These are phyloP conservation scores for Thinopyrum elongatum DNA, from an alignment of 176 grass and related monocot genomes.

Conservation along the genomic window DNA sequence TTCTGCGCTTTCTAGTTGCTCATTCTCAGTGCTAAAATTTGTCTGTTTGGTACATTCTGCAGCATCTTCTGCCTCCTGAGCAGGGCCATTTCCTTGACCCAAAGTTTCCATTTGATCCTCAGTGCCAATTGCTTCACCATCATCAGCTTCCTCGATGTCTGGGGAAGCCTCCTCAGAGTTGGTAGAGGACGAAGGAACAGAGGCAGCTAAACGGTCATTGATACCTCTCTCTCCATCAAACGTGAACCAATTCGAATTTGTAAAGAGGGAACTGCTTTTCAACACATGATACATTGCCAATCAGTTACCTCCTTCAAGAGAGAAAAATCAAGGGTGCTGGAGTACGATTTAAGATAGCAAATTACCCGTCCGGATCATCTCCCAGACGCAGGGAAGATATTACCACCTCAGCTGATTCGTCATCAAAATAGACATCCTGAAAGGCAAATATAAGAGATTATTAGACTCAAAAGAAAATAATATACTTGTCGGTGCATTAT, in stretches of 20 bases:
- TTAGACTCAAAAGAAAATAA: slow-evolving; percentile 12
- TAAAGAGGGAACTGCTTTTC: slow-evolving; percentile 75
- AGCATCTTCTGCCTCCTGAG: slow-evolving; percentile 31
- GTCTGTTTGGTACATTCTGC: slow-evolving; percentile 33
- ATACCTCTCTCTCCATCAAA: slow-evolving; percentile 87
- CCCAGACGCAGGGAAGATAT: slow-evolving; percentile 86
- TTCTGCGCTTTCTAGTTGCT: slow-evolving; percentile 25
- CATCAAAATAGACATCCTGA: slow-evolving; percentile 99
- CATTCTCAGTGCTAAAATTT: slow-evolving; percentile 34
- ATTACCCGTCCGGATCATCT: slow-evolving; percentile 82
- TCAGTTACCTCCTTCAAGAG: slow-evolving; percentile 7
- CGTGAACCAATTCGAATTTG: slow-evolving; percentile 98
- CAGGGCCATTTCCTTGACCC: slow-evolving; percentile 39
- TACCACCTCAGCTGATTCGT: slow-evolving; percentile 93
- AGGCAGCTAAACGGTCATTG: slow-evolving; percentile 53
- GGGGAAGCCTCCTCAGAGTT: slow-evolving; percentile 54
- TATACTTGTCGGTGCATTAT: not conserved
- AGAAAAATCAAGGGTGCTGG: not conserved
- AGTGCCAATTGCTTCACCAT: slow-evolving; percentile 36
- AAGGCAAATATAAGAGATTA: not conserved
- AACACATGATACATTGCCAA: slow-evolving; percentile 26
- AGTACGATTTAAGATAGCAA: slow-evolving; percentile 25
- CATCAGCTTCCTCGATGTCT: slow-evolving; percentile 39
- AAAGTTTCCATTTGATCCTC: slow-evolving; percentile 45
- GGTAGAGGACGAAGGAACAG: slow-evolving; percentile 64